Evolutionary conservation across 2,329 filamentous ascomycete species (phyloP), one percentile per base, ranked within the genome.

Genomic region (Thielaviopsis euricoi): DNA sequence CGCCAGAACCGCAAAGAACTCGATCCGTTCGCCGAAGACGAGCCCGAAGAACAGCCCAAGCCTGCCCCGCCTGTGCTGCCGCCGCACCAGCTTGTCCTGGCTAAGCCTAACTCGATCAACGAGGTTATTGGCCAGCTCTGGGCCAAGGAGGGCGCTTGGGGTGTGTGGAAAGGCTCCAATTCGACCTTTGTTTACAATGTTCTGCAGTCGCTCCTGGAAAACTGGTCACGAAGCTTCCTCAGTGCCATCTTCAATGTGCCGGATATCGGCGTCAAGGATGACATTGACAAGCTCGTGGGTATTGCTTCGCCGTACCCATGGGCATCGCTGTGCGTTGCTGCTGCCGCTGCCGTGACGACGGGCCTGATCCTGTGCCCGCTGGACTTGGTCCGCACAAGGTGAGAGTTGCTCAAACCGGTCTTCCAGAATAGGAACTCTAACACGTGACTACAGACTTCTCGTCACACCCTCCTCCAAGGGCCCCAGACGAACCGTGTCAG

Each of bases 111-210:
- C 67, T 91, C 90, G 0, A 76, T 97, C 59, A 79, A 90, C 64
- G 89, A 95, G 63, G 88, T 93, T 2, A 80, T 98, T 61, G 83
- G 84, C 6, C 86, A 94, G 67, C 73, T 97, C 21, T 97, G 93
- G 87, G 79, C 85, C 53, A 91, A 86, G 64, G 91, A 95, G 67
- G 88, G 89, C 40, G 85, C 85, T 0, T 90, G 89, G 77, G 93
- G 93, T 4, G 83, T 96, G 5, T 98, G 91, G 90, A 96, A 96
- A 69, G 83, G 85, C 9, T 88, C 89, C 43, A 97, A 97, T 67
- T 82, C 87, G 15, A 94, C 89, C 1, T 98, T 97, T 66, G 76
- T 97, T 54, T 95, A 97, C 71, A 87, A 84, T 0, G 81, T 96
- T 52, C 76, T 97, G 19, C 81, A 90, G 62, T 89, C 89, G 12